Percentiles rank a stretch among this genome's conserved stretches.
Evolutionary conservation across 1,139 yeast genomes (phyloP).

Genomic region (Eremothecium coryli): DNA sequence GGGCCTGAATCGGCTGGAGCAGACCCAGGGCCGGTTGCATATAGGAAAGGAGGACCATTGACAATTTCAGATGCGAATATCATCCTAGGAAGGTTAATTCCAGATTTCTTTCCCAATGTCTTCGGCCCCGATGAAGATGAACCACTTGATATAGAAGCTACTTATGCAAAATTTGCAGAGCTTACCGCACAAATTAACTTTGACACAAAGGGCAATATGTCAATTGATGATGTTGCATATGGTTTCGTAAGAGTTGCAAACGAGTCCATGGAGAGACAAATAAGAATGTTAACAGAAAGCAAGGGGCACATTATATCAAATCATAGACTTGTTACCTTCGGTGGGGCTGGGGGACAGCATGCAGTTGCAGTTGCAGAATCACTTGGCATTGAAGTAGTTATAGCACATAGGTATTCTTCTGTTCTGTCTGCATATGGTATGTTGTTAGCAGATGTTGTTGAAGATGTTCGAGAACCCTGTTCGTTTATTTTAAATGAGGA

Average conservation of each 20-base stretch:
- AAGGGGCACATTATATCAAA: constrained; percentile 40
- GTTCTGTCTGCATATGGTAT: constrained; percentile 51
- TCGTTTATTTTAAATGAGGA: constrained; percentile 31
- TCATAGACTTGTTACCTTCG: constrained; percentile 45
- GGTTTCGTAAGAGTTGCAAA: constrained; percentile 49
- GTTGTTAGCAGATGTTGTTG: constrained; percentile 48
- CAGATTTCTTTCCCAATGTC: constrained; percentile 47
- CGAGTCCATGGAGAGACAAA: constrained; percentile 49
- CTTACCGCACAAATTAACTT: constrained; percentile 38
- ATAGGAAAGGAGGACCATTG: constrained; percentile 49
- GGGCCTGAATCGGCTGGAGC: constrained; percentile 56
- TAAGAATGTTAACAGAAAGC: constrained; percentile 46
- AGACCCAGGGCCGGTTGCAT: constrained; percentile 58
- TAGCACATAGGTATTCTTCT: constrained; percentile 46
- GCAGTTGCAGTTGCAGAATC: constrained; percentile 44
- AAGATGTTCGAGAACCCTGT: constrained; percentile 58
- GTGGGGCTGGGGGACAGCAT: constrained; percentile 56
- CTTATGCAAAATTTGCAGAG: constrained; percentile 34
- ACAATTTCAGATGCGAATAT: constrained; percentile 54
- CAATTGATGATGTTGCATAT: constrained; percentile 42
- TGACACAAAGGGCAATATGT: constrained; percentile 29
- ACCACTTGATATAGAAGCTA: constrained; percentile 38
- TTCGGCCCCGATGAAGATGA: constrained; percentile 52
- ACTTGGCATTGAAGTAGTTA: constrained; percentile 38
- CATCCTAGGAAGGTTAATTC: constrained; percentile 43